A percentile compares a stretch with the other conserved stretches of the same genome.
phyloP scores from a whole-genome alignment of 805 yeast species.

The Tetrapisispora fleetii region DNA sequence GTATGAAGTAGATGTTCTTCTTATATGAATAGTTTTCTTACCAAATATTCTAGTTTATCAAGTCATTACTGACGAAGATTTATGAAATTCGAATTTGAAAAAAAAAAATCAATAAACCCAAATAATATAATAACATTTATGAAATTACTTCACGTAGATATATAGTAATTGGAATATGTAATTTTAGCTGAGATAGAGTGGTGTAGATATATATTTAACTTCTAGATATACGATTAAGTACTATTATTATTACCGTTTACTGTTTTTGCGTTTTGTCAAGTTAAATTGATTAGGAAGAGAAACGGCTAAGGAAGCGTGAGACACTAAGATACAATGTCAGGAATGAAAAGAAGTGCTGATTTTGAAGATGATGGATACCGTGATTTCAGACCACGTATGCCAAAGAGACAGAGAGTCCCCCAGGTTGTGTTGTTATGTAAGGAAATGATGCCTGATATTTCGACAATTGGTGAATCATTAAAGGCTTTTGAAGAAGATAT shows the following conservation, averaged over 20 bases:
- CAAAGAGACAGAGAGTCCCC: slow-evolving; percentile 3
- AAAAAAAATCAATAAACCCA: neutral
- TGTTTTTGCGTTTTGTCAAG: too few relatives aligned
- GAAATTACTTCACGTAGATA: too few relatives aligned
- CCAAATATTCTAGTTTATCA: too few relatives aligned
- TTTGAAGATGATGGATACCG: slow-evolving; percentile 2
- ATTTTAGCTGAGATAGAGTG: too few relatives aligned
- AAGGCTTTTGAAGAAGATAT: slow-evolving; percentile 49
- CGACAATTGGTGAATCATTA: slow-evolving; percentile 49
- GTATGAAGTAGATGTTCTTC: too few relatives aligned
- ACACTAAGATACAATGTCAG: neutral
- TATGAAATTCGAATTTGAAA: neutral
- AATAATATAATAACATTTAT: too few relatives aligned
- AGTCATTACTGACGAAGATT: neutral
- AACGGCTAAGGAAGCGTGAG: neutral
- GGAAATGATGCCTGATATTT: slow-evolving; percentile 41
- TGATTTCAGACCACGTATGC: slow-evolving; percentile 4
- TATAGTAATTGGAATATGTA: too few relatives aligned
- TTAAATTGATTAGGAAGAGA: neutral
- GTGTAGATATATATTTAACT: too few relatives aligned
- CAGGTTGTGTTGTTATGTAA: slow-evolving; percentile 39
- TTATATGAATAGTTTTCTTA: too few relatives aligned
- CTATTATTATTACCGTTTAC: too few relatives aligned
- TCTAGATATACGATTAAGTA: too few relatives aligned
- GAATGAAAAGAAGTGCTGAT: slow-evolving; percentile 7